phyloP scores from a whole-genome alignment of 805 yeast species.

The Wickerhamiella dianesei region DNA sequence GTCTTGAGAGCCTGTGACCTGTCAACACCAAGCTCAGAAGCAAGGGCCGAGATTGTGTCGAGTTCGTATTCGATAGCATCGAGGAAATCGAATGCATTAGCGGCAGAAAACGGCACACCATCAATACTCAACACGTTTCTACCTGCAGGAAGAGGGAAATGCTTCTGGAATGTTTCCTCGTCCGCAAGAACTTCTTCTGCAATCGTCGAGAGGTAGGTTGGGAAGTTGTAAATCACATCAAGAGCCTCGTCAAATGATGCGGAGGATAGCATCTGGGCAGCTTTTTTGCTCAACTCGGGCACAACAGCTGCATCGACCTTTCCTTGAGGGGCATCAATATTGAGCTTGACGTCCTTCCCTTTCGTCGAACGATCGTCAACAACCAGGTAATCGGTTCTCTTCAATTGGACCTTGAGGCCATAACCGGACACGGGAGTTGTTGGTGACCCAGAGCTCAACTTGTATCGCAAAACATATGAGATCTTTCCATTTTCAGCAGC shows the following conservation, averaged over 20 bases:
- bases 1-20: constrained; percentile 16
- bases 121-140: constrained; percentile 40
- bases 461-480: constrained; percentile 63
- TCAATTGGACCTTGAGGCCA: constrained; percentile 51
- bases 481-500: constrained; percentile 53
- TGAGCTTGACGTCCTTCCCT: constrained; percentile 12
- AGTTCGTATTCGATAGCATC: constrained; percentile 29
- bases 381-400: constrained; percentile 52
- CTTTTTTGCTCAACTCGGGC: constrained; percentile 19
- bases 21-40: not conserved
- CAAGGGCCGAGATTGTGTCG: not conserved
- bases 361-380: constrained; percentile 42
- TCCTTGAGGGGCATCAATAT: constrained; percentile 17
- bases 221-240: constrained; percentile 38
- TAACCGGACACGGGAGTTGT: constrained; percentile 33
- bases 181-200: constrained; percentile 15
- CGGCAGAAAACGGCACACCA: constrained; percentile 42
- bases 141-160: constrained; percentile 17
- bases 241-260: constrained; percentile 30
- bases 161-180: constrained; percentile 14
- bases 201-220: constrained; percentile 36
- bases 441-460: constrained; percentile 14
- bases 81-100: constrained; percentile 24
- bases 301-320: constrained; percentile 18
- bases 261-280: constrained; percentile 26